Evolutionary conservation across 1,284 basidiomycete species (phyloP).

Genomic region (Cystobasidiaceae sp.): DNA sequence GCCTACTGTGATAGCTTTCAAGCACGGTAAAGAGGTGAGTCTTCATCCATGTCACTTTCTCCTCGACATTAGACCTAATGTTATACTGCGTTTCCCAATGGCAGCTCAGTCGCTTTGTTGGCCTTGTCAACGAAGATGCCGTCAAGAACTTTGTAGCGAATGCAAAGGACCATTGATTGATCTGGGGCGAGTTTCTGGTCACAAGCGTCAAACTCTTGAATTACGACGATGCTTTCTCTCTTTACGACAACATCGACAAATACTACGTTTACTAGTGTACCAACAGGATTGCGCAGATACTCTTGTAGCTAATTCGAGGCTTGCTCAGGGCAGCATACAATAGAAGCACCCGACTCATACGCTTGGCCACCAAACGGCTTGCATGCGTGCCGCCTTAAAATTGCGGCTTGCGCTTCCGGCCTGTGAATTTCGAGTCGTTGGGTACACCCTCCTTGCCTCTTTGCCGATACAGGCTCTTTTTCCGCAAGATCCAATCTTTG

Average conservation of each 20-base stretch:
- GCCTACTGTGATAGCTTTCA: constrained; percentile 29
- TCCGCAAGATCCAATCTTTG: constrained; percentile 55
- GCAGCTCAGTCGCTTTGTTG: constrained; percentile 24
- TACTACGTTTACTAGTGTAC: too few species aligned
- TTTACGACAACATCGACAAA: too few species aligned
- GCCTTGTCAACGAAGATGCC: constrained; percentile 26
- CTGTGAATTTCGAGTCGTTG: constrained; percentile 43
- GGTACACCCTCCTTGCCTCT: constrained; percentile 53
- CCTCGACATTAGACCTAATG: background rate
- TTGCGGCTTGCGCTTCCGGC: constrained; percentile 37
- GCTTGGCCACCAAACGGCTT: constrained; percentile 78
- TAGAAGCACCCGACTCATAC: background rate
- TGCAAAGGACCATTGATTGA: constrained; percentile 19
- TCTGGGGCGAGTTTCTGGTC: too few species aligned
- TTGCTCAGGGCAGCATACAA: too few species aligned
- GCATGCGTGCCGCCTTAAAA: constrained; percentile 32
- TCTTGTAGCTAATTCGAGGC: too few species aligned
- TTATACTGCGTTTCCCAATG: background rate
- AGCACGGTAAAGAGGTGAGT: constrained; percentile 28
- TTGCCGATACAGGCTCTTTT: constrained; percentile 56
- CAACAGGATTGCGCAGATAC: too few species aligned
- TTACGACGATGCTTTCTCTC: too few species aligned
- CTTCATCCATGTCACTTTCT: background rate
- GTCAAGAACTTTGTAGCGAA: constrained; percentile 25
- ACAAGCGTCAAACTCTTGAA: too few species aligned